These are phyloP conservation scores for Penicillium turbatum DNA, from an alignment of 495 filamentous ascomycete genomes.

Conservation along the genomic window DNA sequence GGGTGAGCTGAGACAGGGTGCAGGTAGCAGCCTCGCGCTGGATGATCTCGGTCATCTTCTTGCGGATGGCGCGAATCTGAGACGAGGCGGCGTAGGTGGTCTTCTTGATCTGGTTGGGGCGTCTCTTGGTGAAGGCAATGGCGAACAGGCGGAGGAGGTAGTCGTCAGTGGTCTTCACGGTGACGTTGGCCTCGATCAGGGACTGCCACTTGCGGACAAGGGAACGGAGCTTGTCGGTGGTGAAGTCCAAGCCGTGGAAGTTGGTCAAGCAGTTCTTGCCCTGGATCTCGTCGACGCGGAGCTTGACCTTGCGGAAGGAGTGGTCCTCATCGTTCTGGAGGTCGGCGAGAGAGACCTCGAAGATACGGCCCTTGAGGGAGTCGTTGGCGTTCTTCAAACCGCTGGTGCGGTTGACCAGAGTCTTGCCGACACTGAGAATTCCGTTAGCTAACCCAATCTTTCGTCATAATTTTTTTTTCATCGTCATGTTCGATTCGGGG, in stretches of 20 bases:
- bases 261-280: conserved; percentile 99
- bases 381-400: conserved; percentile 99
- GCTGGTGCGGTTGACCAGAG: conserved; percentile 96
- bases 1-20: conserved; percentile 88
- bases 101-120: conserved; percentile 99
- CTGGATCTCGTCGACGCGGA: conserved; percentile 96
- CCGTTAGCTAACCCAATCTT: conserved; percentile 10
- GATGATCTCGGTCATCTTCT: conserved; percentile 99
- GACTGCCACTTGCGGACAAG: conserved; percentile 99
- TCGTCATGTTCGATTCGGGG: conserved; percentile 2
- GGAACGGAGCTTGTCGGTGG: conserved; percentile 97
- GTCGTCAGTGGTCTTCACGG: conserved; percentile 99
- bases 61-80: conserved; percentile 93
- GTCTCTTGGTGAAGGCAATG: conserved; percentile 98
- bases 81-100: conserved; percentile 95
- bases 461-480: not conserved
- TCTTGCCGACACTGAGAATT: conserved; percentile 84
- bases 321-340: conserved; percentile 99
- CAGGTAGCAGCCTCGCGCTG: conserved; percentile 90
- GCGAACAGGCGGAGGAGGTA: conserved; percentile 97
- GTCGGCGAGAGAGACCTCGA: conserved; percentile 98
- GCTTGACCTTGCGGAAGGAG: conserved; percentile 98
- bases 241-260: conserved; percentile 99
- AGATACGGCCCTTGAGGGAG: conserved; percentile 94
- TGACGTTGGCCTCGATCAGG: conserved; percentile 97